Evolutionary conservation across 345 rosid species (phyloP), one percentile per base, ranked within the genome.

Genomic region (Boechera retrofracta): DNA sequence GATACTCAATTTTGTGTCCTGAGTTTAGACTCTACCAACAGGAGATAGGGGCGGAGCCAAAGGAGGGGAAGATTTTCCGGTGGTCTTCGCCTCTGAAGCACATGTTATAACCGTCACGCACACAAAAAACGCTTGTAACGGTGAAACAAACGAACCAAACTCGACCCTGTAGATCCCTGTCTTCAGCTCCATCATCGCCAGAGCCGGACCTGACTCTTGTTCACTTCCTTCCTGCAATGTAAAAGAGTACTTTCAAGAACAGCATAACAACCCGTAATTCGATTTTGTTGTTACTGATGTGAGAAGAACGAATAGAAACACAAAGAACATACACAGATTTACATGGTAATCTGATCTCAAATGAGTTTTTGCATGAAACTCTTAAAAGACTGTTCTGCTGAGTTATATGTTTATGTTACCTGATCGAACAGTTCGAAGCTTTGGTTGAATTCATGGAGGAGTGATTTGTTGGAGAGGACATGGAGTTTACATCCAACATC

Each of bases 401-500:
- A 15, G 16, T 16, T 72, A 28, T 72, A 28, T 21, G 44, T 62
- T 52, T 54, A 64, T 26, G 54, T 56, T 68, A 91, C 98, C 93
- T 87, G 87, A 24, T 63, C 78, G 54, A 78, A 87, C 32, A 95
- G 97, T 74, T 86, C 76, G 47, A 92, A 79, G 78, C 69, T 63
- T 74, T 82, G 74, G 68, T 59, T 80, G 54, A 71, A 64, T 52
- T 74, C 76, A 10, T 68, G 77, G 36, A 70, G 21, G 39, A 32
- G 31, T 31, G 66, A 76, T 67, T 74, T 77, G 72, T 79, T 82
- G 54, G 89, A 79, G 64, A 95, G 89, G 36, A 86, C 60, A 5
- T 80, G 81, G 24, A 91, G 78, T 67, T 84, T 82, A 82, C 99
- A 95, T 48, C 97, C 99, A 12, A 89, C 83, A 82, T 95, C 99